Base-by-base conservation (phyloP, 2,329 filamentous ascomycete species). In the Phyllachora maydis region DNA sequence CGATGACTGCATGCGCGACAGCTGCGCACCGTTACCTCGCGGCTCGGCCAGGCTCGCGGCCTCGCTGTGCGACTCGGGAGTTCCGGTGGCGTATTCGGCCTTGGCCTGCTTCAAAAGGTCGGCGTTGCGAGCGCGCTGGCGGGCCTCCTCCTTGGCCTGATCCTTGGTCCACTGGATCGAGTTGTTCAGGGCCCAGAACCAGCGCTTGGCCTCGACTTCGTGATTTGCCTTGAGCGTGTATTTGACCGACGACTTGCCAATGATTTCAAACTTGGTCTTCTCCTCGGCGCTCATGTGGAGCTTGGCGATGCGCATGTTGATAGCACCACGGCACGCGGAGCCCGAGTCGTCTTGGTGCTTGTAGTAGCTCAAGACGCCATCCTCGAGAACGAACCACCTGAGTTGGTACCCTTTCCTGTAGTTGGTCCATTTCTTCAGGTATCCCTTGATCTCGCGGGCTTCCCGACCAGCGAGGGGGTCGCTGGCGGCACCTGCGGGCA, bases 121-220 rank as follows among this genome's bases (percentile, higher is more conserved):
- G 5, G 72, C 74, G 36, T 73, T 76, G 27, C 69, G 70, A 6
- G 68, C 68, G 16, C 70, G 70, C 30, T 82, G 70, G 34, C 61
- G 70, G 40, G 85, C 74, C 38, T 93, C 85, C 44, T 91, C 81
- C 35, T 76, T 83, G 6, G 81, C 83, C 49, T 95, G 88, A 40
- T 98, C 88, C 47, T 98, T 98, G 32, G 81, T 74, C 76, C 81
- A 95, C 43, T 95, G 88, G 23, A 98, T 98, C 5, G 88, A 85
- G 44, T 98, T 98, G 52, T 98, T 98, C 32, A 98, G 56, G 1
- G 88, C 79, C 88, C 88, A 98, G 48, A 90, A 98, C 88, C 88
- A 98, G 26, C 88, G 68, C 50, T 98, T 98, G 5, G 88, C 85
- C 47, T 98, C 88, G 14, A 95, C 85, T 41, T 93, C 77, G 47